These are phyloP conservation scores for Neonectria punicea DNA, from an alignment of 2,329 filamentous ascomycete species.

Conservation along the genomic window DNA sequence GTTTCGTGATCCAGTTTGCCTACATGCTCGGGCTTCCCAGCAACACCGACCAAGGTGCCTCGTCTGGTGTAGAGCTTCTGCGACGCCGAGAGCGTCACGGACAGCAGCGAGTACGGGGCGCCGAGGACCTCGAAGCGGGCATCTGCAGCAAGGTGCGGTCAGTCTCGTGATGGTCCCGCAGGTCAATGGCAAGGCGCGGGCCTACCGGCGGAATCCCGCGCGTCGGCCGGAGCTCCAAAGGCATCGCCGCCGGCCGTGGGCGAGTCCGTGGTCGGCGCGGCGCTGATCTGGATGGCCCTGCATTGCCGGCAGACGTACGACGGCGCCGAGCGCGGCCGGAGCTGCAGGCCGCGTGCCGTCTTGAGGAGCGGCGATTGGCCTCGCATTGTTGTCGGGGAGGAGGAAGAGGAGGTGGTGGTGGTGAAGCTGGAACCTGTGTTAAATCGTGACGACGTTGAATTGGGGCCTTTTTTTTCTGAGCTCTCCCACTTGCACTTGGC, in stretches of 20 bases:
- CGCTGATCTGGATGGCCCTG: constrained; percentile 71
- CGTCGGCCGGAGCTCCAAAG: constrained; percentile 61
- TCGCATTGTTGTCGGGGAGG: constrained; percentile 50
- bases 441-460: constrained; percentile 4
- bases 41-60: constrained; percentile 89
- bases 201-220: constrained; percentile 63
- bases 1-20: constrained; percentile 13
- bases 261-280: constrained; percentile 67
- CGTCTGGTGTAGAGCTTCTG: constrained; percentile 93
- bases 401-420: constrained; percentile 3
- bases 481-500: neutral
- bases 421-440: constrained; percentile 22
- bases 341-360: constrained; percentile 47
- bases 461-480: constrained; percentile 7
- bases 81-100: constrained; percentile 90
- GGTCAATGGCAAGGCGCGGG: constrained; percentile 11
- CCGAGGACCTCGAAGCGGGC: constrained; percentile 95
- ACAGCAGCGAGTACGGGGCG: constrained; percentile 91
- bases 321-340: constrained; percentile 40
- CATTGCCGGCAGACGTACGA: constrained; percentile 64
- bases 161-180: constrained; percentile 17
- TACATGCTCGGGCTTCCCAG: constrained; percentile 92
- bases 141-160: constrained; percentile 66
- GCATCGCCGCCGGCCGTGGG: constrained; percentile 63
- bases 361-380: constrained; percentile 54